Evolutionary conservation across 1,139 yeast genomes (phyloP).

Genomic region (Saccharomyces hybrid): DNA sequence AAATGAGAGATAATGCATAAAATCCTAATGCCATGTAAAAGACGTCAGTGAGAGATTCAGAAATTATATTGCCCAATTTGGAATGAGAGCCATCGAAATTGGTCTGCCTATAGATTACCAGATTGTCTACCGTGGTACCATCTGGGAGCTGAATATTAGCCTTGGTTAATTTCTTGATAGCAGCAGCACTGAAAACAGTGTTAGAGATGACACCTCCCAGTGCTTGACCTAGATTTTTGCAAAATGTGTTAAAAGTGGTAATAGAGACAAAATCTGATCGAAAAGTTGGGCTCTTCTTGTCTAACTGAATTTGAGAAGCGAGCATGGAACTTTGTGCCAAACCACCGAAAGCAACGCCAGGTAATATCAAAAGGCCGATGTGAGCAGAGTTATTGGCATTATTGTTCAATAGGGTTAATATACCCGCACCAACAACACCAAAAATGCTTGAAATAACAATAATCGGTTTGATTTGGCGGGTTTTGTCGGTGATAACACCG

Average conservation of each 20-base stretch:
- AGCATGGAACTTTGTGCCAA: conserved; percentile 47
- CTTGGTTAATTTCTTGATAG: background rate
- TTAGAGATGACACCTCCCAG: conserved; percentile 16
- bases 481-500: conserved; percentile 42
- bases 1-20: background rate
- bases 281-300: conserved; percentile 12
- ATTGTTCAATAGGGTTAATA: conserved; percentile 38
- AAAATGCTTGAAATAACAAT: conserved; percentile 39
- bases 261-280: conserved; percentile 17
- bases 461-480: conserved; percentile 44
- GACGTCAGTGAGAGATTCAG: background rate
- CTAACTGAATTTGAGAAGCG: conserved; percentile 41
- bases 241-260: conserved; percentile 12
- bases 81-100: conserved; percentile 1
- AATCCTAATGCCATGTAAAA: conserved; percentile 2
- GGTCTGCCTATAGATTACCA: background rate
- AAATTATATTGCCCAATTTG: background rate
- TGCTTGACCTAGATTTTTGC: conserved; percentile 5
- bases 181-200: conserved; percentile 9
- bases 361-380: conserved; percentile 48
- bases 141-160: background rate
- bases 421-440: conserved; percentile 48
- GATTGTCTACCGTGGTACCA: conserved; percentile 1
- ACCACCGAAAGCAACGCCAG: conserved; percentile 51
- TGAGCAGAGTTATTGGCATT: conserved; percentile 35